phyloP scores from a whole-genome alignment of 2,329 filamentous ascomycete species.

The Thielaviopsis euricoi region DNA sequence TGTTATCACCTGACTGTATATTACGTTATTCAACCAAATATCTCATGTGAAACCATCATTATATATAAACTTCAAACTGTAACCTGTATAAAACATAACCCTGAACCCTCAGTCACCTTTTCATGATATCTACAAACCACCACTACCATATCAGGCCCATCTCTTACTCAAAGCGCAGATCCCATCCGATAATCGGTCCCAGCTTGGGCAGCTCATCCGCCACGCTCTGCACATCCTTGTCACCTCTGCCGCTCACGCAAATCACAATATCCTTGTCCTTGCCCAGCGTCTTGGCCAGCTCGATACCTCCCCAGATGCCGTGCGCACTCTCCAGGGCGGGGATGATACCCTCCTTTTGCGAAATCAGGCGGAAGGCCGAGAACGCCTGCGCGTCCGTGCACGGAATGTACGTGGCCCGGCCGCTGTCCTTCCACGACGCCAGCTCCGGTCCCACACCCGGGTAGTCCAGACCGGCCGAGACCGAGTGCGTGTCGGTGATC shows the following conservation, averaged over 20 bases:
- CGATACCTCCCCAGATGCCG: constrained; percentile 74
- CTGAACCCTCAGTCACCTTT: too few relatives aligned
- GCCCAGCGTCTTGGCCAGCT: constrained; percentile 83
- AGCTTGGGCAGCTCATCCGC: constrained; percentile 82
- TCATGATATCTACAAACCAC: too few relatives aligned
- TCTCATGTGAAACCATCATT: too few relatives aligned
- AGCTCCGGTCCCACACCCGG: constrained; percentile 92
- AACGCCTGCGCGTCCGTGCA: constrained; percentile 89
- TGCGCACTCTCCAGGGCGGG: constrained; percentile 89
- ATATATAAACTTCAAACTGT: too few relatives aligned
- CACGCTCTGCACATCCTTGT: constrained; percentile 98
- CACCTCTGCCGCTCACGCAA: constrained; percentile 79
- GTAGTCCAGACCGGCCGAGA: constrained; percentile 93
- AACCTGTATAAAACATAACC: too few relatives aligned
- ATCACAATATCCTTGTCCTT: constrained; percentile 85
- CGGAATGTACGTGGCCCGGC: constrained; percentile 73
- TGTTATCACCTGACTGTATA: too few relatives aligned
- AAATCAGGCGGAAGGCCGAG: constrained; percentile 67
- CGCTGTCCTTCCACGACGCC: constrained; percentile 77
- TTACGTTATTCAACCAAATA: too few relatives aligned
- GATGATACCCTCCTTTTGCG: constrained; percentile 88
- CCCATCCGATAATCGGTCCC: constrained; percentile 73
- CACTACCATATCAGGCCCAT: too few relatives aligned
- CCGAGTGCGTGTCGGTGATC: constrained; percentile 86
- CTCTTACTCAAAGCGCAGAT: constrained; percentile 38